Base-by-base conservation (phyloP, 139 green algal species). In the Micractinium conductrix region DNA sequence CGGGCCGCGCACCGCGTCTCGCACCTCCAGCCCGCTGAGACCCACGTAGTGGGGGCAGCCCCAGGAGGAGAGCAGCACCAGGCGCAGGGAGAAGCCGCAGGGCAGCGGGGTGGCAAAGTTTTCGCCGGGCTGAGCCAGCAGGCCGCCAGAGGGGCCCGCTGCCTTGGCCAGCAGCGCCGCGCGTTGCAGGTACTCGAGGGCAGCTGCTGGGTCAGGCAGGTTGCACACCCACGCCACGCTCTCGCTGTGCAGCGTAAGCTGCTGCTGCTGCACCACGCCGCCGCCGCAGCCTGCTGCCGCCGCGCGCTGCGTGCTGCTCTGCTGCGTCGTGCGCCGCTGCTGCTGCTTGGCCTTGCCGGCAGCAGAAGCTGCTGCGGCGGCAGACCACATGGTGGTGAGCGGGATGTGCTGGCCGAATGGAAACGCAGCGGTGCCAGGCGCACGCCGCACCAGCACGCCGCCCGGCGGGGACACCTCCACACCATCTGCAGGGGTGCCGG, bases 31-130 rank as follows among this genome's bases (percentile, higher is more conserved):
- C 37, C 81, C 85, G 6, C 40, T 78, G n/a, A 91, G 70, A 4
- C 87, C 87, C 42, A 91, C 60, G 40, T 91, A 91, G 74, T 89
- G 85, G 2, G 74, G 87, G 80, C 86, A 83, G 8, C 84, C 87
- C 87, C 87, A 91, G n/a, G 80, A 79, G 50, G n/a, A 84, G 60
- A 88, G 83, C 22, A 89, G 55, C 37, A 85, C 69, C 17, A 91
- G 74, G 70, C 83, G 86, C 35, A 91, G 68, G 37, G 75, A 40
- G 69, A 86, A 89, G 38, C 88, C 88, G 55, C 88, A 89, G 37
- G 88, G 88, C 76, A 91, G 85, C n/a, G 78, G 30, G 17, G 84
- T 87, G 10, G 67, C 48, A 53, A 85, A 85, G 69, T 53, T 62
- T 40, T 85, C 80, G n/a, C 60, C 69, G 17, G 80, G 80, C 80